Conservation (phyloP, 331 rosid species). For the Saraca asoca region DNA sequence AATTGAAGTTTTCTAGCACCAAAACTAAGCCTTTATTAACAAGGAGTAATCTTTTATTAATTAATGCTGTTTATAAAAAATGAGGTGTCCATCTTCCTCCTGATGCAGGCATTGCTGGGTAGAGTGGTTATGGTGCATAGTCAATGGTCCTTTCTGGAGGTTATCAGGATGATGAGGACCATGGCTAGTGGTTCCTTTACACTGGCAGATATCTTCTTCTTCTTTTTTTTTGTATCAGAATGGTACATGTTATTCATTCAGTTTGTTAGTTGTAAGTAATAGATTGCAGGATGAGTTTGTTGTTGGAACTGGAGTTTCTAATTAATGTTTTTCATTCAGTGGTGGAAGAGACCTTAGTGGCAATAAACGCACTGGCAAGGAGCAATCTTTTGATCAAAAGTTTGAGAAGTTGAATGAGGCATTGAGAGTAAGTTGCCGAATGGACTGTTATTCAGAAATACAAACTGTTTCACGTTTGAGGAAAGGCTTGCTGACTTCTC, state of each 20-base stretch:
- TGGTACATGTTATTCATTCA: not conserved
- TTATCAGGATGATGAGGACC: conserved; percentile 74
- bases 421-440: conserved; percentile 56
- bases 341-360: conserved; percentile 82
- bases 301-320: not conserved
- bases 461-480: conserved; percentile 59
- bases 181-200: conserved; percentile 88
- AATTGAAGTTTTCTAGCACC: too few species aligned
- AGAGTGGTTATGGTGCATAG: conserved; percentile 68
- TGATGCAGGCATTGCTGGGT: conserved; percentile 84
- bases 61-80: conserved; percentile 69
- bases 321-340: conserved; percentile 38
- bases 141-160: conserved; percentile 88
- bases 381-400: conserved; percentile 68
- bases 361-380: conserved; percentile 58
- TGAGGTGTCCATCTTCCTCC: conserved; percentile 89
- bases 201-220: conserved; percentile 62
- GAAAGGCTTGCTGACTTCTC: conserved; percentile 50
- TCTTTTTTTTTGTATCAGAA: not conserved
- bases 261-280: not conserved
- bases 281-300: not conserved
- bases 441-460: conserved; percentile 68
- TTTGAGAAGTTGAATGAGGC: conserved; percentile 69
- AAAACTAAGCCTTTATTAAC: too few species aligned
- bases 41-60: too few species aligned